Conservation (phyloP, 768 basidiomycete species). For the Boletus pseudopeckii region DNA sequence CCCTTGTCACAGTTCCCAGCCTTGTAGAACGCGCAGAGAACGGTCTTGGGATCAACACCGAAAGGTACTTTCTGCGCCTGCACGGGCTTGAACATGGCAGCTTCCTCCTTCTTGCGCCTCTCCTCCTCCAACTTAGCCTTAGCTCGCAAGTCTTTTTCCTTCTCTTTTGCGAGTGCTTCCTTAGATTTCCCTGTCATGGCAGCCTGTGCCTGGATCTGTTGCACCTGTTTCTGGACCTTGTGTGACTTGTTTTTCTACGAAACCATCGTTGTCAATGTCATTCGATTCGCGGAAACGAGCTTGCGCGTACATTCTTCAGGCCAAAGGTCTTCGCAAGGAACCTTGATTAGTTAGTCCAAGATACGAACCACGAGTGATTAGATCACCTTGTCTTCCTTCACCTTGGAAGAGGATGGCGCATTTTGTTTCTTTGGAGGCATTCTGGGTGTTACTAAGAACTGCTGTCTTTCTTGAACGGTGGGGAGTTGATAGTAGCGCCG, state of each 20-base stretch:
- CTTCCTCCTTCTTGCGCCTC: slow-evolving; percentile 81
- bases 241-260: slow-evolving; percentile 89
- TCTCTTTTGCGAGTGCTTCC: slow-evolving; percentile 78
- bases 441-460: neutral
- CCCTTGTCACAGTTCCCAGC: slow-evolving; percentile 93
- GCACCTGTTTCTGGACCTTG: slow-evolving; percentile 86
- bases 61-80: slow-evolving; percentile 87
- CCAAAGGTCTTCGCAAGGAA: slow-evolving; percentile 67
- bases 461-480: neutral
- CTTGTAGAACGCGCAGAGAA: slow-evolving; percentile 91
- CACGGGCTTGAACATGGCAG: slow-evolving; percentile 75
- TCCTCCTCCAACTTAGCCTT: slow-evolving; percentile 79
- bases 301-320: slow-evolving; percentile 72
- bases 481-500: neutral
- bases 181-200: slow-evolving; percentile 75
- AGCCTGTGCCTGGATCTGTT: slow-evolving; percentile 75
- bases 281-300: slow-evolving; percentile 2
- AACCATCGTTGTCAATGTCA: slow-evolving; percentile 7
- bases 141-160: slow-evolving; percentile 72
- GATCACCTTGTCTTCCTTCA: slow-evolving; percentile 78
- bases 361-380: slow-evolving; percentile 10
- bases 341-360: slow-evolving; percentile 29
- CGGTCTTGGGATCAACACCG: slow-evolving; percentile 93
- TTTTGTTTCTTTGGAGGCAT: slow-evolving; percentile 87
- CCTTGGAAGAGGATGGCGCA: slow-evolving; percentile 55